These are phyloP conservation scores for Rhinocladiella mackenziei DNA, from an alignment of 2,329 filamentous ascomycete species.

Conservation along the genomic window DNA sequence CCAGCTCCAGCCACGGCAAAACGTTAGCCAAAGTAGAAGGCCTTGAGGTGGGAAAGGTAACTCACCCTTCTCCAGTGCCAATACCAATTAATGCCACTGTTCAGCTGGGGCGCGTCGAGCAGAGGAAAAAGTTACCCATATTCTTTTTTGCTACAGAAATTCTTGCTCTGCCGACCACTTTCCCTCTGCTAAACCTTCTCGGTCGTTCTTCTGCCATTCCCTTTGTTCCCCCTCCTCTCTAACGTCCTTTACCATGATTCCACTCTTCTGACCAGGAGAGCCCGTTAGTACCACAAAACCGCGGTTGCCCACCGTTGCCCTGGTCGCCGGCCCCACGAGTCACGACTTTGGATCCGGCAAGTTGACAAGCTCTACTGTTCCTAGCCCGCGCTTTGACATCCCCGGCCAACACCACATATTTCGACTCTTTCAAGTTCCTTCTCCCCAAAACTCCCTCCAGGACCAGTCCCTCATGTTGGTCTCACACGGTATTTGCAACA, in stretches of 20 bases:
- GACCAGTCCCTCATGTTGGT: constrained; percentile 27
- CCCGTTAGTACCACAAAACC: constrained; percentile 11
- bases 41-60: constrained; percentile 6
- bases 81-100: not conserved
- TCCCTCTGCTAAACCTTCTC: not conserved
- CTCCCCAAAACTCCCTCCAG: constrained; percentile 17
- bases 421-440: constrained; percentile 19
- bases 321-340: constrained; percentile 23
- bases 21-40: constrained; percentile 6
- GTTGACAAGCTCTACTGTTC: constrained; percentile 22
- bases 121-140: no score
- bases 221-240: constrained; percentile 1
- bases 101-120: constrained; percentile 2
- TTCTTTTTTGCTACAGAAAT: constrained; percentile 3
- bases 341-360: constrained; percentile 18
- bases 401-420: constrained; percentile 24
- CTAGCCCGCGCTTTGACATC: constrained; percentile 27
- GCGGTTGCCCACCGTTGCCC: constrained; percentile 18
- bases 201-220: not conserved
- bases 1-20: constrained; percentile 13
- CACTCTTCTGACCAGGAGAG: constrained; percentile 4
- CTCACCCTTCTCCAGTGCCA: constrained; percentile 5
- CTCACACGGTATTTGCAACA: constrained; percentile 32
- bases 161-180: constrained; percentile 3
- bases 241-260: constrained; percentile 2